Base-by-base conservation (phyloP, 2,329 filamentous ascomycete genomes). In the Incumbomyces delicatus region DNA sequence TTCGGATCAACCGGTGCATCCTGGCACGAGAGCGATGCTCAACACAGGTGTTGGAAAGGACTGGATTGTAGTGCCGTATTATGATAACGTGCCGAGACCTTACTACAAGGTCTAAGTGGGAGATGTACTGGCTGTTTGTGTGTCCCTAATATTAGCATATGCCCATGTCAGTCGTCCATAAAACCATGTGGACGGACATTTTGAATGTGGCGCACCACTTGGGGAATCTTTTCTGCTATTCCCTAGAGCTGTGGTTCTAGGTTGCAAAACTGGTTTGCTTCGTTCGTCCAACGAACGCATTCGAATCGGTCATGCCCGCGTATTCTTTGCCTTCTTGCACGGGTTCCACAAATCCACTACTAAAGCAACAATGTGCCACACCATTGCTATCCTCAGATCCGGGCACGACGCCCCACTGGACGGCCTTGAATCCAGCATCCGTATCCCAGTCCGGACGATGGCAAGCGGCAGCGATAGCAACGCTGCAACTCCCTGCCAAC, bases 1-100 rank as follows among this genome's bases (percentile, higher is more conserved):
- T 4, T 63, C 61, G 36, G 54, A 56, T 10, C 60, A 64, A 37
- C 66, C 64, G 1, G 57, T 61, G 17, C 34, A 38, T 36, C 18
- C 32, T 12, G 42, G 13, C 8, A 38, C 34, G 2, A 66, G 63
- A 49, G 55, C 56, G 1, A 72, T 72, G 69, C 65, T 71, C n/a
- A 65, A 65, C 2, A 57, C 60, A 50, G 68, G 66, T 3, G 59
- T 64, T 11, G 65, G 70, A 55, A 59, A 60, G 38, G 59, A 69
- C 51, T 61, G 66, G 30, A 68, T 72, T 49, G 68, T 72, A 20
- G 68, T 73, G 44, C 69, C 69, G 2, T 72, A 72, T 51, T 71
- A 72, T 53, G 68, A 72, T 45, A 72, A 72, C 52, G 57, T 72
- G 18, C 68, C 67, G 0, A 55, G 66, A 41, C 49, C 51, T 20